Evolutionary conservation across 257 asterid genomes (phyloP).

Genomic region (Ocimum tenuiflorum): DNA sequence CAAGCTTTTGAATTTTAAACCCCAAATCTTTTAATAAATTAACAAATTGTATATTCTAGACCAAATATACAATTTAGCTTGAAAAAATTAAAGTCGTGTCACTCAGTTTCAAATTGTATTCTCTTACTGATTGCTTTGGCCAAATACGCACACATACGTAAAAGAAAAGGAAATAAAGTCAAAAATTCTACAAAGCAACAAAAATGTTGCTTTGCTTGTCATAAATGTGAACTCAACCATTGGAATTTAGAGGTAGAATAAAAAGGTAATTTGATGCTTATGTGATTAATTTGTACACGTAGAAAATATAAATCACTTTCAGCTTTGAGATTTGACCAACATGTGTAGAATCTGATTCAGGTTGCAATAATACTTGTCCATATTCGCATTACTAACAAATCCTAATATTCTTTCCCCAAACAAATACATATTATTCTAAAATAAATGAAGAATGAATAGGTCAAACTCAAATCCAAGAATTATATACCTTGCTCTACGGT

Average conservation of each 20-base stretch:
- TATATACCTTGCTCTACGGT: constrained; percentile 80
- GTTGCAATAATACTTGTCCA: constrained; percentile 15
- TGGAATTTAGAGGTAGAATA: too few species aligned
- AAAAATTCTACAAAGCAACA: too few species aligned
- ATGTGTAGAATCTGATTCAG: constrained; percentile 28
- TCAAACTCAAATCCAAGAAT: not conserved
- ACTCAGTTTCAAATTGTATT: too few species aligned
- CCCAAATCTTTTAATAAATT: too few species aligned
- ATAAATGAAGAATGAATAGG: not conserved
- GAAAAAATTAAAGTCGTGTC: too few species aligned
- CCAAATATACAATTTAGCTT: too few species aligned
- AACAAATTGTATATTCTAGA: too few species aligned
- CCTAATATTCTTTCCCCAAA: not conserved
- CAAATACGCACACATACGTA: too few species aligned
- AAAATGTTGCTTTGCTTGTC: not conserved
- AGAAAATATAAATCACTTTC: constrained; percentile 18
- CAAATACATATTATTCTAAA: not conserved
- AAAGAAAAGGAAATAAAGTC: too few species aligned
- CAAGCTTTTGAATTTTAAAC: too few species aligned
- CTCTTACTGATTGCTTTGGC: too few species aligned
- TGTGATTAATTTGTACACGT: not conserved
- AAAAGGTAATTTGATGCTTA: not conserved
- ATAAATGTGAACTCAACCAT: too few species aligned
- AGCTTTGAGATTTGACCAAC: constrained; percentile 17
- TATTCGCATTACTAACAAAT: constrained; percentile 12